These are phyloP conservation scores for Volvox reticuliferus DNA, from an alignment of 139 green algal species.

Conservation along the genomic window DNA sequence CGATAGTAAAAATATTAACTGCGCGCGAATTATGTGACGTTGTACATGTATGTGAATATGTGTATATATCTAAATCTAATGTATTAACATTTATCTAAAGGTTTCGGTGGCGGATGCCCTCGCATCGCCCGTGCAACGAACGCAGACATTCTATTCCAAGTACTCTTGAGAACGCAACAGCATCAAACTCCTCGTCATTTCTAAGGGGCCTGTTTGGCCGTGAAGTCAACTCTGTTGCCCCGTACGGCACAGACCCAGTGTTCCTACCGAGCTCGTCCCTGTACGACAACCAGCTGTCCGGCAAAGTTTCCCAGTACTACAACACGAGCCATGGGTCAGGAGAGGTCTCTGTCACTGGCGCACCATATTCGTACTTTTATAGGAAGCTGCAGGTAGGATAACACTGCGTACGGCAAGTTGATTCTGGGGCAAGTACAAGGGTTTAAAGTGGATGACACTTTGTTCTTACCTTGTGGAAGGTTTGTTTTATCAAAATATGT, in stretches of 20 bases:
- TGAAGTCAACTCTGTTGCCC: neutral
- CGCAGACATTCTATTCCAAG: neutral
- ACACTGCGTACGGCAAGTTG: neutral
- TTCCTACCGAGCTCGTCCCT: neutral
- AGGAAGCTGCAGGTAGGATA: neutral
- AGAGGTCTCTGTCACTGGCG: neutral
- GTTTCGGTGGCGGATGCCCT: neutral
- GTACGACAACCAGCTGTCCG: neutral
- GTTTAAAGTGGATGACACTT: too few relatives aligned
- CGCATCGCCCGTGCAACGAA: neutral
- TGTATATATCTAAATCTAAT: neutral
- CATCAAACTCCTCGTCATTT: neutral
- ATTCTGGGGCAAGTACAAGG: neutral
- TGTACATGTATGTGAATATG: neutral
- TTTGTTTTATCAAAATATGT: too few relatives aligned
- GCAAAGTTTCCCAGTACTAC: neutral
- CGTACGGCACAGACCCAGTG: neutral
- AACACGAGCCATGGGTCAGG: neutral
- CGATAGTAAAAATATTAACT: too few relatives aligned
- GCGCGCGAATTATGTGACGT: neutral
- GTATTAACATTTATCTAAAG: neutral
- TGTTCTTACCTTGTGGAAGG: too few relatives aligned
- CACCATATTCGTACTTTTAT: neutral
- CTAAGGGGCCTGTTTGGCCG: neutral
- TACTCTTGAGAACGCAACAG: neutral